Base-by-base conservation (phyloP, 2,329 filamentous ascomycete genomes). In the Huntiella omanensis region DNA sequence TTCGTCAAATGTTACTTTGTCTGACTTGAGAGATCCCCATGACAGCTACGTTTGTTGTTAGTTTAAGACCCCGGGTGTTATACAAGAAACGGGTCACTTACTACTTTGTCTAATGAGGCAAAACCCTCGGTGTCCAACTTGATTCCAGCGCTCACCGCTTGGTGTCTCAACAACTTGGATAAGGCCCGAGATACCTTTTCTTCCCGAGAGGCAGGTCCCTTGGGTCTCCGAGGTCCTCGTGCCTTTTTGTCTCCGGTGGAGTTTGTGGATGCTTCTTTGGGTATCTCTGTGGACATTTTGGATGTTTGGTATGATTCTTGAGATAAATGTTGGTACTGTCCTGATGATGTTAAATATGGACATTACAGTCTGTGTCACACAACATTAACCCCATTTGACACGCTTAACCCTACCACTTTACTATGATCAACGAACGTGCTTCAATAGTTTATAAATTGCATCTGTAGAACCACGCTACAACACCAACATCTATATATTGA, bases 1-100 rank as follows among this genome's bases (percentile, higher is more conserved):
- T 53, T 95, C 88, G 2, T 68, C 63, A 48, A 94, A 72, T 0
- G 80, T 82, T n/a, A 81, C 73, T 51, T 82, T 69, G 7, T 93
- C 68, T 3, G 73, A 75, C 52, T 73, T 74, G 46, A 95, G 54
- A 6, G 71, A 69, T 0, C 63, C 65, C 65, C 69, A 76, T 50
- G 63, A 59, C 38, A 77, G 62, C 70, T 74, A 48, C 17, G 19
- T n/a, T 19, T 43, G 28, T 2, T 8, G 13, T 33, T 17, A 40
- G 38, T 40, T 5, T 36, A 6, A 16, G 12, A 40, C 15, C 38
- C 8, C 5, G 22, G 13, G 6, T 16, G 34, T 34, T 33, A 33
- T 34, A 33, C 12, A 13, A 42, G 49, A 34, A 33, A 37, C 7
- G 34, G 44, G 45, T 44, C 15, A 69, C 73, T 68, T 56, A 77